Percentiles rank a stretch among this genome's conserved stretches.
Conservation (phyloP, 75 land plant genomes). For the Chamaecyparis obtusa region DNA sequence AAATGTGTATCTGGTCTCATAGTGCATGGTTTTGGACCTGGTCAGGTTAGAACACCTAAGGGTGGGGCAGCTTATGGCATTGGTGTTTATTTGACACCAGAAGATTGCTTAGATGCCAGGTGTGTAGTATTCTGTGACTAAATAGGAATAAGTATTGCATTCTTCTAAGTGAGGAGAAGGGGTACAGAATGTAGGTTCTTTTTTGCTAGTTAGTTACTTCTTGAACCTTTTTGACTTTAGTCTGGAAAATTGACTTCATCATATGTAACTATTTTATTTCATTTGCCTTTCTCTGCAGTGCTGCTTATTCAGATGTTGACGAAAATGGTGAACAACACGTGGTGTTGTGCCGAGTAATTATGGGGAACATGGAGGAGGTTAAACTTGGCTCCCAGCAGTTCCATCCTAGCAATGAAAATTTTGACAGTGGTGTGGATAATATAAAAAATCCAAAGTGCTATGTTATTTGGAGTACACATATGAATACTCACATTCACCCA, state of each 20-base stretch:
- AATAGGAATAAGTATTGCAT: slow-evolving; percentile 14
- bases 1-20: slow-evolving; percentile 36
- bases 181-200: slow-evolving; percentile 14
- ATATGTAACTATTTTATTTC: slow-evolving; percentile 16
- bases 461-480: slow-evolving; percentile 61
- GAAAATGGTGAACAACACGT: slow-evolving; percentile 57
- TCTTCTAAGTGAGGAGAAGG: slow-evolving; percentile 28
- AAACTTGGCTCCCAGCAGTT: slow-evolving; percentile 47
- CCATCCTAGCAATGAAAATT: slow-evolving; percentile 62
- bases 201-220: background rate
- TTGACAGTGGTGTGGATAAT: slow-evolving; percentile 84
- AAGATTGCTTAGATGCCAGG: slow-evolving; percentile 45
- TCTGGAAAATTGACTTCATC: slow-evolving; percentile 19
- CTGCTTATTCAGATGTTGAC: slow-evolving; percentile 48
- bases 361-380: slow-evolving; percentile 68
- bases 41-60: slow-evolving; percentile 28
- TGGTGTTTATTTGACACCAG: slow-evolving; percentile 66
- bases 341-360: slow-evolving; percentile 59
- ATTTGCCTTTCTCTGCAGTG: slow-evolving; percentile 30
- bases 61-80: slow-evolving; percentile 42
- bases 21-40: slow-evolving; percentile 55
- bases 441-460: slow-evolving; percentile 45
- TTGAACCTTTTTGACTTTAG: background rate
- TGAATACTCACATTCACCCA: slow-evolving; percentile 69
- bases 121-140: slow-evolving; percentile 15